phyloP scores from a whole-genome alignment of 805 yeast genomes.

The Candida ipomoeae region DNA sequence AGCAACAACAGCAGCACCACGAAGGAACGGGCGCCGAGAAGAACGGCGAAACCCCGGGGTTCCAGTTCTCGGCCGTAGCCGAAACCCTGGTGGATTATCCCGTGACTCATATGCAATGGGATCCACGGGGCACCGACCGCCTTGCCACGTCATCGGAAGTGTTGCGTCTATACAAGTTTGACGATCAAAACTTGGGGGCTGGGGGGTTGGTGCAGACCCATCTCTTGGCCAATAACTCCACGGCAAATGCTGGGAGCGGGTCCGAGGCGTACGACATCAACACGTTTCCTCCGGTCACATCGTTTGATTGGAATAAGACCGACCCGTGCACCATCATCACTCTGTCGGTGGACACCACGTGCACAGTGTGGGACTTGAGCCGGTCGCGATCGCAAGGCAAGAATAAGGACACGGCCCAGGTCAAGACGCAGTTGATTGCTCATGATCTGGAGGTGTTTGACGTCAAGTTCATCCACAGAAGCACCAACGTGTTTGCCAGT shows the following conservation, averaged over 20 bases:
- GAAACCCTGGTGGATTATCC: slow-evolving; percentile 63
- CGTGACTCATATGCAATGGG: slow-evolving; percentile 72
- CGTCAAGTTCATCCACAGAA: slow-evolving; percentile 74
- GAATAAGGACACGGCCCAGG: slow-evolving; percentile 48
- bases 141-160: slow-evolving; percentile 72
- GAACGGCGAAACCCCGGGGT: slow-evolving; percentile 1
- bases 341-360: slow-evolving; percentile 90
- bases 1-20: slow-evolving; percentile 7
- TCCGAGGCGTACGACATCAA: slow-evolving; percentile 42
- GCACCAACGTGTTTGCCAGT: slow-evolving; percentile 77
- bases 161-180: slow-evolving; percentile 58
- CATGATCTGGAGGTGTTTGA: slow-evolving; percentile 95
- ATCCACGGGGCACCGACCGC: slow-evolving; percentile 45
- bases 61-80: slow-evolving; percentile 44
- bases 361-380: slow-evolving; percentile 89
- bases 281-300: slow-evolving; percentile 81
- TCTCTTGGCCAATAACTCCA: slow-evolving; percentile 36
- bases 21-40: too few species aligned
- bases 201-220: slow-evolving; percentile 39
- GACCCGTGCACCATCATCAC: slow-evolving; percentile 74
- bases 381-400: slow-evolving; percentile 21
- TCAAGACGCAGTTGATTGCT: slow-evolving; percentile 91
- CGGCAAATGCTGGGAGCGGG: slow-evolving; percentile 36
- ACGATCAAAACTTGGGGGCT: slow-evolving; percentile 38
- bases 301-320: slow-evolving; percentile 85